Evolutionary conservation across 2,329 filamentous ascomycete species (phyloP).

Genomic region (Xylogone sp.): DNA sequence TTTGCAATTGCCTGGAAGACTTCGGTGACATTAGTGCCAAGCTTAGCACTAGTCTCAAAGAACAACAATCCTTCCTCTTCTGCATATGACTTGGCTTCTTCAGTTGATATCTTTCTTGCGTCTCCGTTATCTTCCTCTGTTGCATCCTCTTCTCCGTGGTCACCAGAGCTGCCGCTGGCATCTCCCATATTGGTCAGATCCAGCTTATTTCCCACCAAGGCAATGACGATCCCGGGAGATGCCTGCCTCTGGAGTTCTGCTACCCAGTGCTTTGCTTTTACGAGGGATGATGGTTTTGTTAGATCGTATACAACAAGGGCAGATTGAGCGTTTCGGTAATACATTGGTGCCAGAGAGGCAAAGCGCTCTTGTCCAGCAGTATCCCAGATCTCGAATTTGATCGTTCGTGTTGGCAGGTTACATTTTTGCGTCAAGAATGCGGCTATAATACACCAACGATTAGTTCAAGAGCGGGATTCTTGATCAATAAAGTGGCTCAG

Average conservation of each 20-base stretch:
- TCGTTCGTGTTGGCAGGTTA: conserved; percentile 86
- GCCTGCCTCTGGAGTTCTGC: conserved; percentile 96
- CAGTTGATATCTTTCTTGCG: conserved; percentile 83
- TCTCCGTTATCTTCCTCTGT: conserved; percentile 61
- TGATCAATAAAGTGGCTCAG: not conserved
- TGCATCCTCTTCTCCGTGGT: conserved; percentile 39
- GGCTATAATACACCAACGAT: conserved; percentile 50
- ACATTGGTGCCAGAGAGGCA: conserved; percentile 95
- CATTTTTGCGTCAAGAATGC: conserved; percentile 99
- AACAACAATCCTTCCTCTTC: conserved; percentile 93
- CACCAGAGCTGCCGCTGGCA: conserved; percentile 45
- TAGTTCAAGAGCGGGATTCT: not conserved
- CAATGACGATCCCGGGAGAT: conserved; percentile 93
- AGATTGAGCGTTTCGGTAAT: conserved; percentile 97
- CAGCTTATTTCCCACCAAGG: conserved; percentile 93
- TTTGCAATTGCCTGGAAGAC: conserved; percentile 99
- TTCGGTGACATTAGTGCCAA: conserved; percentile 87
- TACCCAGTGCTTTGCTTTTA: conserved; percentile 98
- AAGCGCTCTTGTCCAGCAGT: conserved; percentile 97
- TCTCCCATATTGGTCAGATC: conserved; percentile 66
- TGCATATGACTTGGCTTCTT: conserved; percentile 88
- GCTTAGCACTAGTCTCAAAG: conserved; percentile 98
- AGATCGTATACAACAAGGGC: conserved; percentile 98
- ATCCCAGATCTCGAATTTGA: conserved; percentile 97
- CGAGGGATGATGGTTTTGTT: conserved; percentile 90